Evolutionary conservation across 2,329 filamentous ascomycete genomes (phyloP), one percentile per base, ranked within the genome.

Genomic region (Aspergillus ochraceoroseus): DNA sequence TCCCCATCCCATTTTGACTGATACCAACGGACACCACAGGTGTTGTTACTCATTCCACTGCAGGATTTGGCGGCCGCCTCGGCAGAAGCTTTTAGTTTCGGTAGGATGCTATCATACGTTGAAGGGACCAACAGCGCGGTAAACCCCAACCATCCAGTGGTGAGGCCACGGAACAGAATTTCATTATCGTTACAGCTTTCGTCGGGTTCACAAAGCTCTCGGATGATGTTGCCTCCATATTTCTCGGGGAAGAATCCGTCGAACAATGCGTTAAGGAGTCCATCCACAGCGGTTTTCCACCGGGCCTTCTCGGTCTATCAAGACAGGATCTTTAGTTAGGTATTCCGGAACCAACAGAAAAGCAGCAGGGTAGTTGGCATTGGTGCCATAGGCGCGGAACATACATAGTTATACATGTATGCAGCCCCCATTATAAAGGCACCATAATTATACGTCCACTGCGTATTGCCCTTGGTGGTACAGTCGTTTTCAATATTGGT

Each of bases 141-240:
- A 14, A 74, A 70, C 3, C 76, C 71, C 51, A 87, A 68, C 79
- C 81, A 85, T 27, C 80, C 75, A 51, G 79, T 73, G 12, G 85
- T 68, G 43, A 82, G 80, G 26, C 82, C 82, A 63, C 86, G 86
- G 74, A 83, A 88, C 1, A 78, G 77, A 43, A 78, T 64, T 72
- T 87, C 83, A 56, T 89, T 85, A 43, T 76, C 71, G 43, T 81
- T 81, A 68, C 86, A 90, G 13, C 66, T 73, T 14, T 61, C 58
- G 2, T 57, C 64, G 2, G 71, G 65, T 51, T 87, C 83, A 65
- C 85, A 90, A 8, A 79, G 70, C 2, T 77, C 64, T 61, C 90
- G 23, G 26, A 48, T 40, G 19, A 82, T 77, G 48, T 82, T 70
- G 39, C 72, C 71, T 31, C 45, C 42, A 14, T 35, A 18, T n/a